Conservation (phyloP, 2,329 filamentous ascomycete genomes). For the Ophiostoma piceae region DNA sequence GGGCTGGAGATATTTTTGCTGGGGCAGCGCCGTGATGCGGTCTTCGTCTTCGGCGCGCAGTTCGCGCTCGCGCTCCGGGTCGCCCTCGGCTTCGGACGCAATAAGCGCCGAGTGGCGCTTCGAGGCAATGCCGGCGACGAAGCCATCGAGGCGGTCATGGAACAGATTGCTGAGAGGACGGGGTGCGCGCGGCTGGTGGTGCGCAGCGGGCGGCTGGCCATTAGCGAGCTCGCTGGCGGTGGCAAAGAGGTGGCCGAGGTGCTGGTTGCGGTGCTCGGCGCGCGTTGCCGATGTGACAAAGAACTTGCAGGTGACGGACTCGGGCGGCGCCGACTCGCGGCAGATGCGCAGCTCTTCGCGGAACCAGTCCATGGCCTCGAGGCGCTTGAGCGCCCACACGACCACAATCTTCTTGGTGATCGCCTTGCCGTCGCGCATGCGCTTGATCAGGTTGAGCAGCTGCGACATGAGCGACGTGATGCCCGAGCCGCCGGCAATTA, state of each 20-base stretch:
- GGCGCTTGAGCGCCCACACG: conserved; percentile 86
- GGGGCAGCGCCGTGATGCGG: conserved; percentile 73
- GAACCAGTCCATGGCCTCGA: conserved; percentile 97
- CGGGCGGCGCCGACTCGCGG: conserved; percentile 79
- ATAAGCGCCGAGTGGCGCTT: conserved; percentile 84
- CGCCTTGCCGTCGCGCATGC: conserved; percentile 90
- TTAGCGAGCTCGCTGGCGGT: not conserved
- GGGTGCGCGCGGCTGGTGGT: conserved; percentile 43
- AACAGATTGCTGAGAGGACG: conserved; percentile 68
- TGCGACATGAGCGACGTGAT: conserved; percentile 93
- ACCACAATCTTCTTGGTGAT: conserved; percentile 87
- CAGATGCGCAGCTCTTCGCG: conserved; percentile 90
- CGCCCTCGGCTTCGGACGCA: conserved; percentile 71
- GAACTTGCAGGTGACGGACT: conserved; percentile 88
- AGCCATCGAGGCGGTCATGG: conserved; percentile 81
- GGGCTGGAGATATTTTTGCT: conserved; percentile 57
- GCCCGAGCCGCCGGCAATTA: conserved; percentile 90
- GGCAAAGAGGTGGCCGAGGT: conserved; percentile 27
- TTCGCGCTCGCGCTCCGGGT: conserved; percentile 72
- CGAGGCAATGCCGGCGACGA: conserved; percentile 78
- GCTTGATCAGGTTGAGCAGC: conserved; percentile 87
- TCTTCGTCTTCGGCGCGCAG: conserved; percentile 80
- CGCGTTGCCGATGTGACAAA: conserved; percentile 79
- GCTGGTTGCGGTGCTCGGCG: conserved; percentile 40
- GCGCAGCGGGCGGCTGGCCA: conserved; percentile 22